A percentile compares a stretch with the other conserved stretches of the same genome.
Evolutionary conservation across 2,329 filamentous ascomycete species (phyloP).

Genomic region (Ceratocystis cubensis): DNA sequence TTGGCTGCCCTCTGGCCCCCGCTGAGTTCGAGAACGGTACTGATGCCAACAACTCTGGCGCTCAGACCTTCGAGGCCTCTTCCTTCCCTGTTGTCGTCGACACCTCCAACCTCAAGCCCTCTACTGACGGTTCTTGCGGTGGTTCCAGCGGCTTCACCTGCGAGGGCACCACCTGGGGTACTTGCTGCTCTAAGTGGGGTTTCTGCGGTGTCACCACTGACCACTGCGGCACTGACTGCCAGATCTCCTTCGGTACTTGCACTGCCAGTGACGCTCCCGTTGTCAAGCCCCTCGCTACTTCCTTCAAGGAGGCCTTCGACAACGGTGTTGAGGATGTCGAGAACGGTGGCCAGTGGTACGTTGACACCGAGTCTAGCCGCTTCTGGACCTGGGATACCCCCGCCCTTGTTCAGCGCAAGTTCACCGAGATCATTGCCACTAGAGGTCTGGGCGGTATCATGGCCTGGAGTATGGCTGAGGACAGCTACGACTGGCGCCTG

Average conservation of each 20-base stretch:
- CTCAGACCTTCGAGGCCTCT: not conserved
- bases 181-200: constrained; percentile 39
- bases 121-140: not conserved
- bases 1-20: constrained; percentile 42
- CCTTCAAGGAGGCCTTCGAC: constrained; percentile 43
- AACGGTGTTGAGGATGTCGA: constrained; percentile 44
- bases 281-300: constrained; percentile 25
- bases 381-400: constrained; percentile 68
- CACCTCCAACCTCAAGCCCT: not conserved
- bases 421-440: constrained; percentile 43
- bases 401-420: constrained; percentile 47
- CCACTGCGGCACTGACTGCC: not conserved
- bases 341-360: constrained; percentile 55
- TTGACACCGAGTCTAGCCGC: constrained; percentile 43
- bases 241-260: not conserved
- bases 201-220: constrained; percentile 7
- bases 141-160: constrained; percentile 24
- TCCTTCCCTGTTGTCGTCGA: not conserved
- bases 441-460: constrained; percentile 55
- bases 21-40: constrained; percentile 35
- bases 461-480: constrained; percentile 63
- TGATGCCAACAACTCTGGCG: not conserved
- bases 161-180: constrained; percentile 45
- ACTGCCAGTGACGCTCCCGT: not conserved
- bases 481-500: constrained; percentile 27